Evolutionary conservation across 495 filamentous ascomycete genomes (phyloP).

Genomic region (Penicillium flavigenum): DNA sequence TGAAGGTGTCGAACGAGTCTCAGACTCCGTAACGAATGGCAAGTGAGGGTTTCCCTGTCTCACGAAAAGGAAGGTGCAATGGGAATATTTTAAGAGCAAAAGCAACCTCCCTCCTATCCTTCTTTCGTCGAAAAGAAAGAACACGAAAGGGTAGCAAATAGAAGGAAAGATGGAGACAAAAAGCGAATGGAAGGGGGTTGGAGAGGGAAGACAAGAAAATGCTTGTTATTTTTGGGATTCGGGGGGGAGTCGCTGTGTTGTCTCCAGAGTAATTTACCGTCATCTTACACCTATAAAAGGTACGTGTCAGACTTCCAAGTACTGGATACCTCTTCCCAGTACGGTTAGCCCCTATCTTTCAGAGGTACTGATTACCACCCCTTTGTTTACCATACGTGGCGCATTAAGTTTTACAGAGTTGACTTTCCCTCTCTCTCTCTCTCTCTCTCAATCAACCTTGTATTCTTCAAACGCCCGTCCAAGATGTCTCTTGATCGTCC

Average conservation of each 20-base stretch:
- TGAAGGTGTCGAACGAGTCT: slow-evolving; percentile 12
- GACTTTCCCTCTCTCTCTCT: background rate
- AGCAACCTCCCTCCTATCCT: slow-evolving; percentile 24
- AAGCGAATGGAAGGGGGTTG: slow-evolving; percentile 34
- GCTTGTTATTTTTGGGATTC: slow-evolving; percentile 43
- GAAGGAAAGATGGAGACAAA: slow-evolving; percentile 34
- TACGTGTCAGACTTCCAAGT: slow-evolving; percentile 21
- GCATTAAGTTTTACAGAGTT: background rate
- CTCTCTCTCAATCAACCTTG: background rate
- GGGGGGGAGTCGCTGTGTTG: slow-evolving; percentile 19
- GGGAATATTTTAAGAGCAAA: slow-evolving; percentile 27
- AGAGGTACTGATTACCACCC: slow-evolving; percentile 16
- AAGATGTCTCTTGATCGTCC: background rate
- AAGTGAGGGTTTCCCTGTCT: background rate
- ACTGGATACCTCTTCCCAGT: slow-evolving; percentile 17
- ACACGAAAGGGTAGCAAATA: slow-evolving; percentile 23
- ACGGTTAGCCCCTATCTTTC: slow-evolving; percentile 2
- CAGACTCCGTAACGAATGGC: slow-evolving; percentile 11
- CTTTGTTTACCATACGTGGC: slow-evolving; percentile 13
- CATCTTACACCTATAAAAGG: slow-evolving; percentile 17
- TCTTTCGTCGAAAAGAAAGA: slow-evolving; percentile 26
- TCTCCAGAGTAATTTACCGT: slow-evolving; percentile 32
- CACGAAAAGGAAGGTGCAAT: slow-evolving; percentile 20
- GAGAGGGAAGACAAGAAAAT: slow-evolving; percentile 29
- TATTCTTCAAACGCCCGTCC: background rate